A percentile compares a stretch with the other conserved stretches of the same genome.
phyloP scores from a whole-genome alignment of 2,329 filamentous ascomycete species.

The Sporothrix brunneoviolacea region DNA sequence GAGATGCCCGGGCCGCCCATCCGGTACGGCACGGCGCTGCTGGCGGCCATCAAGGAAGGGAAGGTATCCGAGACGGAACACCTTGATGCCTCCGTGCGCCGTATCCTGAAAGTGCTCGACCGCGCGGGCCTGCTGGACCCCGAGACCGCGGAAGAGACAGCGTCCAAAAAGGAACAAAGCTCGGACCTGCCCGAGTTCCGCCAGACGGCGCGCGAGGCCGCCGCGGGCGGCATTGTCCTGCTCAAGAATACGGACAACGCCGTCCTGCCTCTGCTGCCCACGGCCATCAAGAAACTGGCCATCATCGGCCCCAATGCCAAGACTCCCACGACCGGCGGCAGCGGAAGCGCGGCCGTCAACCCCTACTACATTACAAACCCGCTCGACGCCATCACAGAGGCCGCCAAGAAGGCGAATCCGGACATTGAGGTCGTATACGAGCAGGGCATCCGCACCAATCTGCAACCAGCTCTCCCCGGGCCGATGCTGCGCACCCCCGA shows the following conservation, averaged over 20 bases:
- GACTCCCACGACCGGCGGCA: constrained; percentile 18
- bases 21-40: constrained; percentile 15
- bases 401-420: neutral
- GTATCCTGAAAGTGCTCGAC: constrained; percentile 9
- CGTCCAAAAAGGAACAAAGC: constrained; percentile 13
- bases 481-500: constrained; percentile 1
- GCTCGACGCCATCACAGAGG: constrained; percentile 8
- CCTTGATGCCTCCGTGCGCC: constrained; percentile 5
- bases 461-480: constrained; percentile 16
- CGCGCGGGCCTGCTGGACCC: constrained; percentile 3
- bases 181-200: constrained; percentile 17
- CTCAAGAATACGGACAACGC: constrained; percentile 20
- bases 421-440: constrained; percentile 12
- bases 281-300: constrained; percentile 6
- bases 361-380: constrained; percentile 20
- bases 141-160: neutral
- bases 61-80: constrained; percentile 5
- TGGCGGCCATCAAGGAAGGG: constrained; percentile 12
- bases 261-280: constrained; percentile 18
- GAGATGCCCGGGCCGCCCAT: constrained; percentile 28
- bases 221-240: constrained; percentile 20
- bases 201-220: constrained; percentile 18
- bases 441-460: constrained; percentile 15
- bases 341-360: constrained; percentile 21
- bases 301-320: constrained; percentile 21